Base-by-base conservation (phyloP, 306 rosid genomes). In the Fagus sylvatica region DNA sequence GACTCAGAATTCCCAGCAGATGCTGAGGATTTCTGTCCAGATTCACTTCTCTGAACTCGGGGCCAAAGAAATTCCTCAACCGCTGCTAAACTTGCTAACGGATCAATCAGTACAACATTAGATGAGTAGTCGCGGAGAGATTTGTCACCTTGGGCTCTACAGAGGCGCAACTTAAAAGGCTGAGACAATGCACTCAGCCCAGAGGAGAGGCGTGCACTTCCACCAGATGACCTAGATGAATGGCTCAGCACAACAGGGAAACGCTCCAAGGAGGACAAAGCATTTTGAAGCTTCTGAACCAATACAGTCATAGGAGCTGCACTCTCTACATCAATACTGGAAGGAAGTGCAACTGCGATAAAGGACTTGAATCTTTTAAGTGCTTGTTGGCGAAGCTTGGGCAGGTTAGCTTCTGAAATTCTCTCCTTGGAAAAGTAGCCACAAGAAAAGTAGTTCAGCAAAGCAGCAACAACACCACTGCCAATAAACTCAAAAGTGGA, bases 41-140 rank as follows among this genome's bases (percentile, higher is more conserved):
- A 87, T 81, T 93, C 97, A 61, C 91, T 79, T 68, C 96, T 90
- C 83, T 93, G 99, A 78, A 96, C 87, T 67, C 99, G 92, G 74
- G 96, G 93, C 99, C 99, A 96, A 71, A 96, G 94, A 84, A 96
- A 96, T 72, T 96, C 99, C 76, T 96, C 99, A 42, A 93, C 92
- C 53, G 99, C 99, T 79, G 98, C 98, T 83, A 96, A 86, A 83
- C 98, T 90, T 54, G 99, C 98, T 56, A 93, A 78, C 54, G 99
- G 99, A 76, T 96, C 99, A 76, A 96, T 93, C 80, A 96, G 78
- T 46, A 96, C 98, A 77, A 96, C 89, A 79, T 96, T 96, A 7
- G 96, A 89, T 71, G 99, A 96, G 85, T 96, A 96, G 81, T 96
- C 98, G 57, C 90, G 89, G 32, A 96, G 93, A 71, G 93, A 83